Percentiles rank a stretch among this genome's conserved stretches.
Evolutionary conservation across 306 rosid species (phyloP).

Genomic region (Astragalus membranaceus): DNA sequence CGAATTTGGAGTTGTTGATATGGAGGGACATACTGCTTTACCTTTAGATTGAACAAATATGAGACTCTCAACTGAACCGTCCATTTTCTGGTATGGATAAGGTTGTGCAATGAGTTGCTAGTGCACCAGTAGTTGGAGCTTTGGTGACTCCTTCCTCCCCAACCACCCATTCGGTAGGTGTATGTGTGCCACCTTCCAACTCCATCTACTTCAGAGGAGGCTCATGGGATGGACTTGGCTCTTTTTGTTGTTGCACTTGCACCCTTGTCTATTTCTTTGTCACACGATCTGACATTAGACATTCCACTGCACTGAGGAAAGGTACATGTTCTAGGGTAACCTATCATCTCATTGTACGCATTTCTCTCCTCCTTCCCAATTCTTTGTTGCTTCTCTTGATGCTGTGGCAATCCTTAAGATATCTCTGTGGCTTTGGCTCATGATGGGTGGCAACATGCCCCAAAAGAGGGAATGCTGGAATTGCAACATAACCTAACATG

Average conservation of each 20-base stretch:
- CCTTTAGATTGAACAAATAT: background rate
- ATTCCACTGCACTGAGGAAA: background rate
- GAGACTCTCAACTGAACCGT: background rate
- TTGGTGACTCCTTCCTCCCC: background rate
- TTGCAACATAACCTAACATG: no score
- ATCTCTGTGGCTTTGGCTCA: background rate
- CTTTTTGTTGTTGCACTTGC: background rate
- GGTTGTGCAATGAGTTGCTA: background rate
- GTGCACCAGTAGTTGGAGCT: background rate
- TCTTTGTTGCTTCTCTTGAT: background rate
- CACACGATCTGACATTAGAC: background rate
- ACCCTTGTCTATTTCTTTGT: background rate
- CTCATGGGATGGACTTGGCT: background rate
- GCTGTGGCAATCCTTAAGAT: background rate
- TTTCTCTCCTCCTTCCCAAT: background rate
- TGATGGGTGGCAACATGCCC: background rate
- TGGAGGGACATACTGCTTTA: background rate
- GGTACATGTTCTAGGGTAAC: background rate
- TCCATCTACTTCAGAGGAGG: background rate
- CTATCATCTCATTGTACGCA: background rate
- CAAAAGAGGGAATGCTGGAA: background rate
- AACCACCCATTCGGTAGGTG: background rate
- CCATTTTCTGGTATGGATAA: background rate
- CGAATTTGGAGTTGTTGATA: no score
- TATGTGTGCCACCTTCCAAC: background rate